Conservation (phyloP, 345 rosid genomes). For the Aquilaria sinensis region DNA sequence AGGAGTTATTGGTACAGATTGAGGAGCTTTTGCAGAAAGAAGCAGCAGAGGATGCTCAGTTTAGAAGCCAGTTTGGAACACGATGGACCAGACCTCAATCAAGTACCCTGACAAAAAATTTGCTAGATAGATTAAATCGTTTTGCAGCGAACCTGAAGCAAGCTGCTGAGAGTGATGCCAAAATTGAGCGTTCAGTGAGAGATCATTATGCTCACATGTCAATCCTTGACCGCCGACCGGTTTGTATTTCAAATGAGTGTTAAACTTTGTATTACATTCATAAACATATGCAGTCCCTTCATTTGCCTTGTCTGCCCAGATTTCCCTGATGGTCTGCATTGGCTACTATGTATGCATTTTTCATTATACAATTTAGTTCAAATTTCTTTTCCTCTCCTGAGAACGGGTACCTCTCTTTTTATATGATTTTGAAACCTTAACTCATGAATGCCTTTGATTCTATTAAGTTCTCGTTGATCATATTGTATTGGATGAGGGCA, state of each 20-base stretch:
- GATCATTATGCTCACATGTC: slow-evolving; percentile 79
- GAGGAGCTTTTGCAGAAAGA: slow-evolving; percentile 98
- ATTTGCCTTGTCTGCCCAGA: background rate
- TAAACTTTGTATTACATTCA: background rate
- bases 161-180: slow-evolving; percentile 93
- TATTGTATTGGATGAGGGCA: slow-evolving; percentile 2
- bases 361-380: background rate
- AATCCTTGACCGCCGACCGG: slow-evolving; percentile 86
- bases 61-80: slow-evolving; percentile 96
- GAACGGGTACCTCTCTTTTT: slow-evolving; percentile 1
- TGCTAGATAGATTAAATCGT: slow-evolving; percentile 89
- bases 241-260: slow-evolving; percentile 23
- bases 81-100: slow-evolving; percentile 99
- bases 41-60: slow-evolving; percentile 88
- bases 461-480: too few species aligned
- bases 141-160: slow-evolving; percentile 96
- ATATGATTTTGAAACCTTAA: background rate
- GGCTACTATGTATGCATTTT: slow-evolving; percentile 8
- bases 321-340: background rate
- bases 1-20: slow-evolving; percentile 82
- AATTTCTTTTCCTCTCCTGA: background rate
- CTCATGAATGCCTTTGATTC: background rate
- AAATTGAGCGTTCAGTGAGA: slow-evolving; percentile 91
- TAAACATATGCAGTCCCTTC: background rate
- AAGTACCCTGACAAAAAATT: slow-evolving; percentile 86